Base-by-base conservation (phyloP, 2,329 filamentous ascomycete genomes). In the Diaporthe ilicicola region DNA sequence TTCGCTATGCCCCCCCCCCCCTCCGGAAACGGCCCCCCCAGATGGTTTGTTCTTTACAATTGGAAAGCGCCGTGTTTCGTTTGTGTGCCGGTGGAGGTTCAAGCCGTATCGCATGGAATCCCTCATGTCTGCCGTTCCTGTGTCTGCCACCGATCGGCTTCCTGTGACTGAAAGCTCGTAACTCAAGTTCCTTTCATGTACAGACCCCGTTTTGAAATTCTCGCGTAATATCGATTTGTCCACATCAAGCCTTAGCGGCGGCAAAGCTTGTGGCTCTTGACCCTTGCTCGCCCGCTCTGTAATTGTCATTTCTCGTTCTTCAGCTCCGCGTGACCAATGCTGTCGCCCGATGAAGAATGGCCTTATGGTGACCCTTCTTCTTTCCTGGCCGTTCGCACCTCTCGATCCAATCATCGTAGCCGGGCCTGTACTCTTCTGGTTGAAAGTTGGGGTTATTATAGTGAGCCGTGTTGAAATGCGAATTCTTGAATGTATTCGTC, bases 401-500 rank as follows among this genome's bases (percentile, higher is more conserved):
- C n/a, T 84, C 82, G 15, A 29, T 29, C 55, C 27, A 29, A 54
- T 73, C 71, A 9, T 84, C 82, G 24, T 77, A 75, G 2, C 79
- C 80, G 7, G 83, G 83, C 51, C 77, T 81, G 75, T 85, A 88
- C 77, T 87, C 85, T 74, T 89, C 86, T 0, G 87, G 87, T 71
- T 88, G 87, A 73, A 89, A 89, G 73, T 88, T 85, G 50, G 89
- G 88, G 74, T 92, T 92, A 72, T 89, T 89, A 74, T 89, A 92
- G 76, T 92, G 90, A 0, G 90, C 90, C 56, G 86, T 86, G 75
- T 92, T 92, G 80, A 89, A 91, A 68, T 91, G 88, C 66, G 87
- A 90, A 74, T 92, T 91, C 76, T 90, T 90, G 76, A 92, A 92
- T 1, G 87, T 89, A 64, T 83, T 86, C 2, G 88, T 91, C 67